These are phyloP conservation scores for Kuraishia ogatae DNA, from an alignment of 805 yeast genomes.

Conservation along the genomic window DNA sequence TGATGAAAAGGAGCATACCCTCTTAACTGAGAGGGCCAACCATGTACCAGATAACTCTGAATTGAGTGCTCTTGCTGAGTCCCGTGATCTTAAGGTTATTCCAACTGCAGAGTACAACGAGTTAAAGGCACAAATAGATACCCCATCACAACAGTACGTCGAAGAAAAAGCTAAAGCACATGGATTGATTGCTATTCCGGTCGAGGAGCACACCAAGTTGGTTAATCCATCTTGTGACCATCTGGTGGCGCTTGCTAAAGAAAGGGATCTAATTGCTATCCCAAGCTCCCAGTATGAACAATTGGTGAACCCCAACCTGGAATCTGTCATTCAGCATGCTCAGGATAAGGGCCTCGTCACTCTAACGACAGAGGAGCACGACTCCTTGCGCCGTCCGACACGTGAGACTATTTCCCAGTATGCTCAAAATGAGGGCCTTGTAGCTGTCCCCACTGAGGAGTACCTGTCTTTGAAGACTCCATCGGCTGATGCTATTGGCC, in stretches of 20 bases:
- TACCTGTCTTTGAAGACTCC: not conserved
- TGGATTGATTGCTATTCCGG: slow-evolving; percentile 1
- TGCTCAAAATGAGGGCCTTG: slow-evolving; percentile 2
- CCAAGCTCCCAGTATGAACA: slow-evolving; percentile 23
- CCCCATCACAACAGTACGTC: not conserved
- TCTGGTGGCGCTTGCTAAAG: slow-evolving; percentile 18
- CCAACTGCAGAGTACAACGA: slow-evolving; percentile 8
- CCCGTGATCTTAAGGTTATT: slow-evolving; percentile 9
- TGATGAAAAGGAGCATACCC: not conserved
- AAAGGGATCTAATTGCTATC: slow-evolving; percentile 25
- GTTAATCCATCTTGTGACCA: slow-evolving; percentile 7
- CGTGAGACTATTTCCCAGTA: slow-evolving; percentile 1
- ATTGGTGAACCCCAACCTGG: slow-evolving; percentile 3
- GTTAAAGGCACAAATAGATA: not conserved
- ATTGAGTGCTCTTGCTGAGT: not conserved
- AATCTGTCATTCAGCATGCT: not conserved
- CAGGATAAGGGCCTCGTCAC: slow-evolving; percentile 4
- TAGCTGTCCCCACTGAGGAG: slow-evolving; percentile 2
- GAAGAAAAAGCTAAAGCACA: not conserved
- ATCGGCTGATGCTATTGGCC: not conserved
- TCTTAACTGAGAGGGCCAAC: not conserved
- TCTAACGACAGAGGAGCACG: slow-evolving; percentile 10
- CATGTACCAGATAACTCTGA: not conserved
- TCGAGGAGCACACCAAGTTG: slow-evolving; percentile 1
- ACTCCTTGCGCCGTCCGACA: slow-evolving; percentile 6